Evolutionary conservation across 1,284 basidiomycete species (phyloP), one percentile per base, ranked within the genome.

Genomic region (Moesziomyces antarcticus): DNA sequence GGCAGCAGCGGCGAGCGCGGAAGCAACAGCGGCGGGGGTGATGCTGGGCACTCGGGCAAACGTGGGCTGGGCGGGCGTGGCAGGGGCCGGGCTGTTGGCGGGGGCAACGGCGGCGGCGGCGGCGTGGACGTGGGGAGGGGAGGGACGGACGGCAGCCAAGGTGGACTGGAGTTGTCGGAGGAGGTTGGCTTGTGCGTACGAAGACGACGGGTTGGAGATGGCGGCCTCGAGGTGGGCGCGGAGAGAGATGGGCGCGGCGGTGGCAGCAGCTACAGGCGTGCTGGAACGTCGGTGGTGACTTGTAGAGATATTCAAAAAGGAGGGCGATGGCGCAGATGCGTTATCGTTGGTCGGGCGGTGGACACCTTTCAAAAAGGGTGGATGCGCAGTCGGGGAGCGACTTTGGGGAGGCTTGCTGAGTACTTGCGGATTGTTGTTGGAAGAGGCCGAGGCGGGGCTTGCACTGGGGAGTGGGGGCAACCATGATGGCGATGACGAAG

Each of bases 321-420:
- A 25, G 10, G 24, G 42, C 25, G 52, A 52, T 51, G 41, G 27
- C 18, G 48, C 35, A 27, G 49, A 59, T 30, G 41, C 51, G 60
- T 55, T 73, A 73, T 73, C 70, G 70, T 67, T 67, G 59, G 64
- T 73, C 70, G 64, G 70, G 70, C 7, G 70, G 70, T 67, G 49
- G 70, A 60, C 70, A 67, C 63, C 53, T 50, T 51, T 73, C 70
- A 73, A 73, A 73, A 73, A 73, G 64, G 52, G 64, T 64, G 63
- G 56, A 49, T 30, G 53, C 53, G 27, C 51, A 64, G 52, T 61
- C 50, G 45, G 45, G 42, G 54, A 54, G 46, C n/a, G 51, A 62
- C 56, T 66, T 56, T 61, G 52, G 48, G 53, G 25, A 27, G 40
- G 56, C 52, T 56, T 50, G 57, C 50, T 60, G 55, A n/a, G 25